Evolutionary conservation across 805 yeast species (phyloP).

Genomic region (Candida vaughaniae): DNA sequence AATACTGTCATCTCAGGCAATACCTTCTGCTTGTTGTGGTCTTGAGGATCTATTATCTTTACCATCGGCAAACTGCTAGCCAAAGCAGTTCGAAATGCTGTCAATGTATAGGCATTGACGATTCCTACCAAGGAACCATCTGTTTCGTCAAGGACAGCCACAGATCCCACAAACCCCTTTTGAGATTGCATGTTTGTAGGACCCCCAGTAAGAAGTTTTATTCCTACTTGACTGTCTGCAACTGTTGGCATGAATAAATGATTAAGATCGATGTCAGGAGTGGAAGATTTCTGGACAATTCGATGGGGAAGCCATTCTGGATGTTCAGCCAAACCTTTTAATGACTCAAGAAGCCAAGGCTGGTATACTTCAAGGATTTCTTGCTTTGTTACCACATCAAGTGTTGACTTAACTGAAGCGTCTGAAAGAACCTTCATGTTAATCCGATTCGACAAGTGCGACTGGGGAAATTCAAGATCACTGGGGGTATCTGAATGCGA

Average conservation of each 20-base stretch:
- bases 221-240: conserved; percentile 50
- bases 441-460: not conserved
- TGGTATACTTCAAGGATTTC: conserved; percentile 6
- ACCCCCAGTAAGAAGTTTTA: conserved; percentile 61
- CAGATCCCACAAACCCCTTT: conserved; percentile 59
- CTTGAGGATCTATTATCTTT: conserved; percentile 22
- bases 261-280: conserved; percentile 33
- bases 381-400: conserved; percentile 4
- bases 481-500: not conserved
- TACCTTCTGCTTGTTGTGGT: conserved; percentile 20
- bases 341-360: conserved; percentile 3
- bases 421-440: conserved; percentile 11
- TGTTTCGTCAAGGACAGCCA: conserved; percentile 47
- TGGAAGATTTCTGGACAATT: conserved; percentile 42
- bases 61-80: conserved; percentile 50
- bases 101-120: conserved; percentile 55
- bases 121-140: conserved; percentile 54
- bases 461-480: not conserved
- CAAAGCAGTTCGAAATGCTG: conserved; percentile 68
- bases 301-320: conserved; percentile 49
- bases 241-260: conserved; percentile 70
- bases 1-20: conserved; percentile 39
- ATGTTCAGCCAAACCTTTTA: not conserved
- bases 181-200: conserved; percentile 26
- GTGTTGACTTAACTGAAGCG: not conserved